phyloP scores from a whole-genome alignment of 257 asterid species.

The Solanum etuberosum region DNA sequence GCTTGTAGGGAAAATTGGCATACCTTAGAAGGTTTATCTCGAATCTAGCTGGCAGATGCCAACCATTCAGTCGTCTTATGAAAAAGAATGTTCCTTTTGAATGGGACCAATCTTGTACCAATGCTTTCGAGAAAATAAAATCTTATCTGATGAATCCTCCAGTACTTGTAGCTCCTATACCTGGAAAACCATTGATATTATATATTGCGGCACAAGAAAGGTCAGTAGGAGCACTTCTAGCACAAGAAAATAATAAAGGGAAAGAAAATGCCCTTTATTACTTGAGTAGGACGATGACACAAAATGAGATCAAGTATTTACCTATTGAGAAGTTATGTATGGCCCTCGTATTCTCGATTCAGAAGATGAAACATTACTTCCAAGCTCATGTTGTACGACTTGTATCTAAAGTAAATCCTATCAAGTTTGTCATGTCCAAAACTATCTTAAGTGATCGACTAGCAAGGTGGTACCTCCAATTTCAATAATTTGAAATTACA shows the following conservation, averaged over 20 bases:
- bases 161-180: background rate
- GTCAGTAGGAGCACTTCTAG: background rate
- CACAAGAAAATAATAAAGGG: background rate
- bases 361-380: background rate
- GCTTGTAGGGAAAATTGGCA: background rate
- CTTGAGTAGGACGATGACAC: background rate
- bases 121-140: background rate
- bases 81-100: background rate
- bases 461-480: background rate
- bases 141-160: background rate
- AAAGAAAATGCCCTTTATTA: background rate
- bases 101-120: background rate
- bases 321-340: background rate
- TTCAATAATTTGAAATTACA: background rate
- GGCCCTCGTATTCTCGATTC: background rate
- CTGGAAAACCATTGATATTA: background rate
- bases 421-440: background rate
- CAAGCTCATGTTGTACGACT: background rate
- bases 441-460: background rate
- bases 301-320: background rate
- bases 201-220: background rate
- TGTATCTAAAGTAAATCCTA: background rate
- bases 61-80: background rate
- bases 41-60: background rate
- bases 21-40: background rate